A percentile compares a stretch with the other conserved stretches of the same genome.
These are phyloP conservation scores for Ceratobasidium sp. DNA, from an alignment of 1,284 basidiomycete species.

Conservation along the genomic window DNA sequence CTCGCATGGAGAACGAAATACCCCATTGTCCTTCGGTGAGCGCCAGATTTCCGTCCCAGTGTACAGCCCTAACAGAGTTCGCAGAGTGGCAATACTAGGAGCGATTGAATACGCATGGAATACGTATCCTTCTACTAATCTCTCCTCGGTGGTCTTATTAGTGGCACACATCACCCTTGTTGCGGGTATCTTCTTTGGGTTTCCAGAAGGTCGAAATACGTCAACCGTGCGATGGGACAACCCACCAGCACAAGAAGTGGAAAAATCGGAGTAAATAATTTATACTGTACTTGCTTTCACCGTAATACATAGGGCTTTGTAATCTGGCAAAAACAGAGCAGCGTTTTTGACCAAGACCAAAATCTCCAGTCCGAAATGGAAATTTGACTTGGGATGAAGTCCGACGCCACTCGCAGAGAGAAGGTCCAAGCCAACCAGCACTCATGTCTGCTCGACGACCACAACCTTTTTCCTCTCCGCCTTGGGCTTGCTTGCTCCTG, in stretches of 20 bases:
- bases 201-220: conserved; percentile 45
- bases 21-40: conserved; percentile 67
- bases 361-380: neutral
- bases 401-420: neutral
- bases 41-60: conserved; percentile 34
- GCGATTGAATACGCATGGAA: conserved; percentile 89
- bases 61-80: conserved; percentile 20
- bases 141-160: conserved; percentile 72
- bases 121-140: conserved; percentile 77
- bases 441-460: conserved; percentile 73
- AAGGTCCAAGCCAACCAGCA: neutral
- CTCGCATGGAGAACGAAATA: conserved; percentile 77
- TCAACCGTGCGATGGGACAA: conserved; percentile 18
- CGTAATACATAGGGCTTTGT: neutral
- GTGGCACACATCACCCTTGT: conserved; percentile 65
- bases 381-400: too few relatives aligned
- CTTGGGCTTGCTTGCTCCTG: conserved; percentile 87
- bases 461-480: conserved; percentile 89
- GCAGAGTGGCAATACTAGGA: conserved; percentile 66
- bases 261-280: conserved; percentile 9
- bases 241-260: neutral
- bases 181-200: conserved; percentile 68
- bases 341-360: neutral
- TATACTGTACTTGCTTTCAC: neutral
- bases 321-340: neutral